These are phyloP conservation scores for Casuarina glauca DNA, from an alignment of 306 rosid genomes.

Conservation along the genomic window DNA sequence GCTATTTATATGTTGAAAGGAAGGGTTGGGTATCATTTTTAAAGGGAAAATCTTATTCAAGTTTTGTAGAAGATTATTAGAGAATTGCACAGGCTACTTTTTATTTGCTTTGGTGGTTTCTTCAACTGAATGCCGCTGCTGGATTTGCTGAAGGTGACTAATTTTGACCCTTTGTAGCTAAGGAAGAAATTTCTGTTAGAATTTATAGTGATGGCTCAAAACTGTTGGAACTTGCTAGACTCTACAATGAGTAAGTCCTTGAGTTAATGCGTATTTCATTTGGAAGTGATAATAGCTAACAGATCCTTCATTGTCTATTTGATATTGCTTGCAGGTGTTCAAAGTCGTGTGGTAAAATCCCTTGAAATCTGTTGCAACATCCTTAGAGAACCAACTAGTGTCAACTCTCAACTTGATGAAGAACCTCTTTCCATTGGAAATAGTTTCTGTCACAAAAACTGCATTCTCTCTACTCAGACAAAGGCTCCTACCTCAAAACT, in stretches of 20 bases:
- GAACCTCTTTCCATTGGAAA: constrained; percentile 47
- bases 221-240: constrained; percentile 61
- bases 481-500: constrained; percentile 32
- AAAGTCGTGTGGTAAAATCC: constrained; percentile 54
- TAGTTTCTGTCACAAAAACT: constrained; percentile 48
- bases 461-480: constrained; percentile 47
- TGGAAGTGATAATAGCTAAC: too few relatives aligned
- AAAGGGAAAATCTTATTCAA: not conserved
- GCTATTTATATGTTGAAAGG: not conserved
- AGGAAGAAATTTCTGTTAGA: constrained; percentile 60
- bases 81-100: not conserved
- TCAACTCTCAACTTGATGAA: constrained; percentile 1
- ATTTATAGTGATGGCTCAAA: constrained; percentile 58
- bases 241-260: constrained; percentile 67
- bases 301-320: too few relatives aligned
- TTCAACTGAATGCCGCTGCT: not conserved
- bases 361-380: constrained; percentile 33
- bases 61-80: not conserved
- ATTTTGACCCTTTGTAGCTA: constrained; percentile 47
- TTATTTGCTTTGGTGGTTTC: not conserved
- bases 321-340: constrained; percentile 66
- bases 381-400: constrained; percentile 35
- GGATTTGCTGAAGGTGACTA: not conserved
- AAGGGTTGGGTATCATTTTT: not conserved
- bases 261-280: not conserved